phyloP scores from a whole-genome alignment of 2,329 filamentous ascomycete genomes.

The Coniochaeta prunicola region DNA sequence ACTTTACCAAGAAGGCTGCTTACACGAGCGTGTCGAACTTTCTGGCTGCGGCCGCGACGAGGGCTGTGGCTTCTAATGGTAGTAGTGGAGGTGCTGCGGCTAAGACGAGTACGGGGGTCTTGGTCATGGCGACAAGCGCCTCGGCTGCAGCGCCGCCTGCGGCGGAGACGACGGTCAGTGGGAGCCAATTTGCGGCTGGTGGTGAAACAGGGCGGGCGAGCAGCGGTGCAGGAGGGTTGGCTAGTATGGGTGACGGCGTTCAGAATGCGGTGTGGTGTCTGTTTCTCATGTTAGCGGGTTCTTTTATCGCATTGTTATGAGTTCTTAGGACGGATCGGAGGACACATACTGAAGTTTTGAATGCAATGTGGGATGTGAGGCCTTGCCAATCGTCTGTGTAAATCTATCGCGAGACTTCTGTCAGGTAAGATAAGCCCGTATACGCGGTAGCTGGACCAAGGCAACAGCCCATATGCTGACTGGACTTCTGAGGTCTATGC shows the following conservation, averaged over 20 bases:
- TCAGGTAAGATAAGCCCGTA: too few relatives aligned
- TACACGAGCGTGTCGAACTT: constrained; percentile 26
- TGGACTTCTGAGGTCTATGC: too few relatives aligned
- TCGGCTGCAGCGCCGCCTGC: neutral
- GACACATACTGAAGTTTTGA: too few relatives aligned
- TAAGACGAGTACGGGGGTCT: neutral
- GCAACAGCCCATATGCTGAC: too few relatives aligned
- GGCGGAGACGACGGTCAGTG: neutral
- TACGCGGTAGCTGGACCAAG: too few relatives aligned
- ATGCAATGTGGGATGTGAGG: too few relatives aligned
- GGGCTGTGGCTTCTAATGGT: neutral
- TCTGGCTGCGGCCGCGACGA: constrained; percentile 10
- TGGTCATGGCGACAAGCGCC: neutral
- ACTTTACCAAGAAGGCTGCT: constrained; percentile 30
- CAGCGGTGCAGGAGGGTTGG: neutral
- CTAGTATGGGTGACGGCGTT: neutral
- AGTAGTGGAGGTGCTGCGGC: neutral
- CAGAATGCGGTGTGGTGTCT: neutral
- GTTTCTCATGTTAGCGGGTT: neutral
- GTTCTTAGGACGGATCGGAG: too few relatives aligned
- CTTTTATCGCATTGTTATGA: neutral
- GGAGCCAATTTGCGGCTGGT: neutral
- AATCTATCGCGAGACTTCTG: too few relatives aligned
- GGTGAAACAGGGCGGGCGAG: neutral
- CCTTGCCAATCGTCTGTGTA: too few relatives aligned